phyloP scores from a whole-genome alignment of 2,329 filamentous ascomycete genomes.

The Xylaria sp. region DNA sequence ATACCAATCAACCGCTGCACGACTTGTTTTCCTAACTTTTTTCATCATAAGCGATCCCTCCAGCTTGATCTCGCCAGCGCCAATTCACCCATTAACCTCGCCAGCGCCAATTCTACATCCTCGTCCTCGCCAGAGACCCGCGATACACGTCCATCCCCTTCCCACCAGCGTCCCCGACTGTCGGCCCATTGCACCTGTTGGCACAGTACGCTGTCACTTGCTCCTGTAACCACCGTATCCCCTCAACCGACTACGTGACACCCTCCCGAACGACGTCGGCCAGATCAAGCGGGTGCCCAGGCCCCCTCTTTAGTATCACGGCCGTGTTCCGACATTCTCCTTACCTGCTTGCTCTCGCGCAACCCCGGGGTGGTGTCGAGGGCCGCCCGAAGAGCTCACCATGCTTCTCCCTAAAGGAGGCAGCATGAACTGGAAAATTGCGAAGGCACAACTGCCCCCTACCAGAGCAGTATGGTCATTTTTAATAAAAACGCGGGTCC shows the following conservation, averaged over 20 bases:
- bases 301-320: conserved; percentile 5
- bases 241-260: conserved; percentile 7
- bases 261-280: conserved; percentile 7
- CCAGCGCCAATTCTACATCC: conserved; percentile 11
- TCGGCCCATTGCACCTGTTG: conserved; percentile 13
- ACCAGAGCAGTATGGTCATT: conserved; percentile 71
- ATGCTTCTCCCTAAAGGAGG: conserved; percentile 95
- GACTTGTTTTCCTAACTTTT: conserved; percentile 21
- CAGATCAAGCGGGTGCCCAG: conserved; percentile 13
- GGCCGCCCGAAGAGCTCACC: conserved; percentile 45
- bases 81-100: conserved; percentile 22
- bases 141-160: conserved; percentile 13
- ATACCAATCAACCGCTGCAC: conserved; percentile 11
- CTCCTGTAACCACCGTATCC: conserved; percentile 9
- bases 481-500: conserved; percentile 75
- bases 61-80: conserved; percentile 19
- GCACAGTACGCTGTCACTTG: conserved; percentile 14
- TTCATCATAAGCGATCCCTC: conserved; percentile 25
- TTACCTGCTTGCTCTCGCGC: conserved; percentile 24
- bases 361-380: conserved; percentile 43
- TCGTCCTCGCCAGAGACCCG: conserved; percentile 10
- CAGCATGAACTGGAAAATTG: conserved; percentile 90
- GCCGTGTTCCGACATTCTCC: neutral
- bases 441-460: conserved; percentile 77
- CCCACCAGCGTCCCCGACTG: conserved; percentile 7